Evolutionary conservation across 768 basidiomycete species (phyloP).

Genomic region (Chlorophyllum brunneum): DNA sequence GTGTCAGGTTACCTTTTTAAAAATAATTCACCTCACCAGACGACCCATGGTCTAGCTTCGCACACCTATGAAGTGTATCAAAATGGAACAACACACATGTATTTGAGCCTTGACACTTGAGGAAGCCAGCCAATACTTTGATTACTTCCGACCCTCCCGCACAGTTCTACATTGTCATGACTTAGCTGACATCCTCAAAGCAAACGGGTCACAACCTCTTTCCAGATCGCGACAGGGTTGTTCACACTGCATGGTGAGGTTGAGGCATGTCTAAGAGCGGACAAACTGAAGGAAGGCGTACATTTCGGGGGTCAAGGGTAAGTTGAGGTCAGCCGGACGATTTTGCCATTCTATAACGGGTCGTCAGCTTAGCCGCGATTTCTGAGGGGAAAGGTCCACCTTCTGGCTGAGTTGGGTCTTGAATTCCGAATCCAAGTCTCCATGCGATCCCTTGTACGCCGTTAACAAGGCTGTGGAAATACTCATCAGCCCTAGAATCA

Average conservation of each 20-base stretch:
- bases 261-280: neutral
- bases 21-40: too few species aligned
- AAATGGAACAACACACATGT: too few species aligned
- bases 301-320: slow-evolving; percentile 47
- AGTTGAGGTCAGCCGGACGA: slow-evolving; percentile 49
- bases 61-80: too few species aligned
- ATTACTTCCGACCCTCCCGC: too few species aligned
- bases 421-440: slow-evolving; percentile 56
- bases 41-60: too few species aligned
- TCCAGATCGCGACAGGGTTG: slow-evolving; percentile 56
- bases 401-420: slow-evolving; percentile 51
- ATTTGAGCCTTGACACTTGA: too few species aligned
- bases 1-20: too few species aligned
- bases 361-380: neutral
- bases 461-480: slow-evolving; percentile 42
- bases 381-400: slow-evolving; percentile 30
- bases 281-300: slow-evolving; percentile 27
- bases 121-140: too few species aligned
- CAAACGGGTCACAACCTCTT: slow-evolving; percentile 33
- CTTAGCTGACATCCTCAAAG: slow-evolving; percentile 15
- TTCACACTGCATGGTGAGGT: slow-evolving; percentile 38
- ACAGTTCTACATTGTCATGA: too few species aligned
- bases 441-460: slow-evolving; percentile 62
- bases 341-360: slow-evolving; percentile 51
- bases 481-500: neutral